phyloP scores from a whole-genome alignment of 2,329 filamentous ascomycete genomes.

The Leptographium galeiforme region DNA sequence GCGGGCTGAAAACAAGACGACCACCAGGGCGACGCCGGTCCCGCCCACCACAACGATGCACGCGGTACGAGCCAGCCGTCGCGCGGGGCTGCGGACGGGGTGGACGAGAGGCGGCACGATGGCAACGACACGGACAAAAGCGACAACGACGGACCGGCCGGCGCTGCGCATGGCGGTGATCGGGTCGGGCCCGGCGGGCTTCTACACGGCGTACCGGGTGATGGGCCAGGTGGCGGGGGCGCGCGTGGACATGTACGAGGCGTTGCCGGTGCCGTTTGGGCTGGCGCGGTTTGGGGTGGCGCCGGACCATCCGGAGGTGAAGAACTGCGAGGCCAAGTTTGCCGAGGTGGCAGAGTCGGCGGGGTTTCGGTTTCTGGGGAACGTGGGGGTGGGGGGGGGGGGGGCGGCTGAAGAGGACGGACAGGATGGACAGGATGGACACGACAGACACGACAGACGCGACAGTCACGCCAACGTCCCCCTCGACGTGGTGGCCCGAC shows the following conservation, averaged over 20 bases:
- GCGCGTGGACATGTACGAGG: conserved; percentile 90
- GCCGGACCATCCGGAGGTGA: conserved; percentile 97
- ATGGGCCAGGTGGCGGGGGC: conserved; percentile 58
- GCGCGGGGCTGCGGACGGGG: background rate
- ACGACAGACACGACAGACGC: background rate
- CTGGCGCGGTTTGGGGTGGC: conserved; percentile 89
- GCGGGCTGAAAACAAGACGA: too few species aligned
- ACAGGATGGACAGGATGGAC: background rate
- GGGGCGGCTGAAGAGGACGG: background rate
- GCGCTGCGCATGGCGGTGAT: conserved; percentile 69
- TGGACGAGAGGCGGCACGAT: background rate
- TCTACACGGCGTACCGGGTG: conserved; percentile 82
- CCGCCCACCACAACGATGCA: conserved; percentile 1
- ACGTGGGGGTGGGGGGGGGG: conserved; percentile 56
- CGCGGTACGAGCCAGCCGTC: background rate
- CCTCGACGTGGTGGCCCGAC: conserved; percentile 53
- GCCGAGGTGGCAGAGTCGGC: conserved; percentile 71
- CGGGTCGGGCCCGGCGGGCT: conserved; percentile 88
- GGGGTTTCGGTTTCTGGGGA: conserved; percentile 83
- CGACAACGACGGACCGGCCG: background rate
- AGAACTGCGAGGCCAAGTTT: conserved; percentile 96
- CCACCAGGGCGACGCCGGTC: too few species aligned
- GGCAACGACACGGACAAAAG: background rate
- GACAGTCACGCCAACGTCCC: conserved; percentile 34
- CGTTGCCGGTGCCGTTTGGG: conserved; percentile 82